Evolutionary conservation across 2,329 filamentous ascomycete species (phyloP).

Genomic region (Pezicula rhizophila): DNA sequence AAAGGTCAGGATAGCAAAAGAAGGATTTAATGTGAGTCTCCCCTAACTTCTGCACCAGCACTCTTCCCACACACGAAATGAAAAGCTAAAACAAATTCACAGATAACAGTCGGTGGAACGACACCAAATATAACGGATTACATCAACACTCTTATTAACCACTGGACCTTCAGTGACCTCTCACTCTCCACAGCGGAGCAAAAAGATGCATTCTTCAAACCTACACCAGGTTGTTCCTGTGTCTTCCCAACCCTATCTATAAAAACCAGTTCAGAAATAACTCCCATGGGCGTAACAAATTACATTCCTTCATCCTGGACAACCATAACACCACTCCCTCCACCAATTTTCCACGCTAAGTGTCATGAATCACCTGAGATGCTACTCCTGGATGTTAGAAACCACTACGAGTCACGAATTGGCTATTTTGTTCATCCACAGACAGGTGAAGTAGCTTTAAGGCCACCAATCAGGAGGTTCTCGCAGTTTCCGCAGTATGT

Average conservation of each 20-base stretch:
- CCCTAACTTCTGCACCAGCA: not conserved
- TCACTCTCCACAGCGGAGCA: constrained; percentile 10
- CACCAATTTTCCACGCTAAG: constrained; percentile 23
- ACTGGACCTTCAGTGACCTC: constrained; percentile 25
- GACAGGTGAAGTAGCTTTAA: constrained; percentile 20
- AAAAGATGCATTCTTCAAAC: constrained; percentile 23
- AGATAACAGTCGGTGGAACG: constrained; percentile 25
- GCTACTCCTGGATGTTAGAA: constrained; percentile 25
- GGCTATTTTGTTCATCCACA: constrained; percentile 26
- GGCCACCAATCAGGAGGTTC: constrained; percentile 25
- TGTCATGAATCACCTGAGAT: constrained; percentile 10
- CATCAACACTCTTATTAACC: constrained; percentile 19
- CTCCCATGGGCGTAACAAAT: constrained; percentile 26
- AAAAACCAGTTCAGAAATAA: constrained; percentile 23
- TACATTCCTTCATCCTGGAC: constrained; percentile 24
- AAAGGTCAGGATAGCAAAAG: constrained; percentile 24
- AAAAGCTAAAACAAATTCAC: not conserved
- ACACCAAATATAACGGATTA: constrained; percentile 16
- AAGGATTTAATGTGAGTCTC: constrained; percentile 23
- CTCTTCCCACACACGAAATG: not conserved
- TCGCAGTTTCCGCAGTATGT: constrained; percentile 28
- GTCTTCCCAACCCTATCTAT: constrained; percentile 20
- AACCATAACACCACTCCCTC: constrained; percentile 18
- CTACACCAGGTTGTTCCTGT: constrained; percentile 22
- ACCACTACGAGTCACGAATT: constrained; percentile 29